phyloP scores from a whole-genome alignment of 129 eudicot species.

The Flaveria brownii region DNA sequence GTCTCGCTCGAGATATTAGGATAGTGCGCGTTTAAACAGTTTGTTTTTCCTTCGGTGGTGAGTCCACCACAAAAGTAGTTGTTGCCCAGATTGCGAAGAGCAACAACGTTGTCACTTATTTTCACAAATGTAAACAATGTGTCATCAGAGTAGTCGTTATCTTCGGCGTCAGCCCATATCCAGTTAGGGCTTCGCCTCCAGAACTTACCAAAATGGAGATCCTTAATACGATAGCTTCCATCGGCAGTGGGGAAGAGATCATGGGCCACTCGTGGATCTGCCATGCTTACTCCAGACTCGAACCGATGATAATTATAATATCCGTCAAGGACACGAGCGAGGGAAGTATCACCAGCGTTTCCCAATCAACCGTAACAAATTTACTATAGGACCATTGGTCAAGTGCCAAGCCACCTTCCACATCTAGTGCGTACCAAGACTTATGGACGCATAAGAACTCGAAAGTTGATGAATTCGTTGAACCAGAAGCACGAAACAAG shows the following conservation, averaged over 20 bases:
- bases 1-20: not conserved
- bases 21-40: not conserved
- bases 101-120: not conserved
- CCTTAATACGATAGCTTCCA: constrained; percentile 14
- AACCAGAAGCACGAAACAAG: not conserved
- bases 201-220: constrained; percentile 6
- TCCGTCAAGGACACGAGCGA: not conserved
- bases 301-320: not conserved
- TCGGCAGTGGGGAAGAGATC: not conserved
- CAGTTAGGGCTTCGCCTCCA: constrained; percentile 8
- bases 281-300: not conserved
- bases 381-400: too few relatives aligned
- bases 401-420: too few relatives aligned
- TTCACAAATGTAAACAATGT: constrained; percentile 13
- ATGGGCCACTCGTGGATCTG: not conserved
- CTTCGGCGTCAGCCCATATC: constrained; percentile 20
- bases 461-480: not conserved
- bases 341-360: constrained; percentile 5
- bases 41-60: not conserved
- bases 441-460: too few relatives aligned
- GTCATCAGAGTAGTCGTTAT: not conserved
- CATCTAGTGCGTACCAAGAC: too few relatives aligned
- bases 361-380: not conserved
- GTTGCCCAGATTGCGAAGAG: constrained; percentile 8
- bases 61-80: not conserved